A percentile compares a stretch with the other conserved stretches of the same genome.
Evolutionary conservation across 2,329 filamentous ascomycete species (phyloP).

Genomic region (Paracoccidioides brasiliensis): DNA sequence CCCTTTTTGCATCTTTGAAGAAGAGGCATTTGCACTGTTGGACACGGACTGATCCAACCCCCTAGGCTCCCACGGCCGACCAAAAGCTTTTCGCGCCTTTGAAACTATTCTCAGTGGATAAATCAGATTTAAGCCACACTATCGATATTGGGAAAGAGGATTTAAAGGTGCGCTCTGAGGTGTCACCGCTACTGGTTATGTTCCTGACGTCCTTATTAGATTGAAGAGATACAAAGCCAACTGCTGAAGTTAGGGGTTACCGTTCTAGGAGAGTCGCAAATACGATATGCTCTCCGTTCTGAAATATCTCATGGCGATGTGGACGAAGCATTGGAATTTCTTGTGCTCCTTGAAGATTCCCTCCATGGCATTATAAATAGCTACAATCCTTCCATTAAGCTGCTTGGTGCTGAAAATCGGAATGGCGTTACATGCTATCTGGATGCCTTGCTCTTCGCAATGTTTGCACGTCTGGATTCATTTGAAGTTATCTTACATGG

Average conservation of each 20-base stretch:
- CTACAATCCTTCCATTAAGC: constrained; percentile 56
- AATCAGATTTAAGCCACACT: not conserved
- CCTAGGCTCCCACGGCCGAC: not conserved
- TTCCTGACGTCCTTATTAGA: not conserved
- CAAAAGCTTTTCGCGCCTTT: not conserved
- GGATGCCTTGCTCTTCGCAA: constrained; percentile 81
- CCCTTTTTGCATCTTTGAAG: not conserved
- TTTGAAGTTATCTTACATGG: constrained; percentile 88
- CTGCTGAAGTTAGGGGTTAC: constrained; percentile 33
- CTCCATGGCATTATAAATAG: constrained; percentile 64
- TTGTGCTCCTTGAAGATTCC: constrained; percentile 67
- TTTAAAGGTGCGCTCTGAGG: not conserved
- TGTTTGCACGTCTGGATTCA: constrained; percentile 81
- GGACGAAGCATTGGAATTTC: constrained; percentile 61
- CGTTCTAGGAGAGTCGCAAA: constrained; percentile 48
- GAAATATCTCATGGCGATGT: constrained; percentile 55
- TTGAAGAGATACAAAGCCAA: not conserved
- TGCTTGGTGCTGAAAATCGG: constrained; percentile 79
- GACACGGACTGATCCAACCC: not conserved
- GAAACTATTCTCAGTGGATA: not conserved
- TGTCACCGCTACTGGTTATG: not conserved
- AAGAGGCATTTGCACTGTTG: not conserved
- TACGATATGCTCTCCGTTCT: constrained; percentile 47
- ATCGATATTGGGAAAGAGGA: not conserved
- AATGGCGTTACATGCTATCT: constrained; percentile 86